phyloP scores from a whole-genome alignment of 176 grass and related monocot genomes.

The Pontederia crassipes region DNA sequence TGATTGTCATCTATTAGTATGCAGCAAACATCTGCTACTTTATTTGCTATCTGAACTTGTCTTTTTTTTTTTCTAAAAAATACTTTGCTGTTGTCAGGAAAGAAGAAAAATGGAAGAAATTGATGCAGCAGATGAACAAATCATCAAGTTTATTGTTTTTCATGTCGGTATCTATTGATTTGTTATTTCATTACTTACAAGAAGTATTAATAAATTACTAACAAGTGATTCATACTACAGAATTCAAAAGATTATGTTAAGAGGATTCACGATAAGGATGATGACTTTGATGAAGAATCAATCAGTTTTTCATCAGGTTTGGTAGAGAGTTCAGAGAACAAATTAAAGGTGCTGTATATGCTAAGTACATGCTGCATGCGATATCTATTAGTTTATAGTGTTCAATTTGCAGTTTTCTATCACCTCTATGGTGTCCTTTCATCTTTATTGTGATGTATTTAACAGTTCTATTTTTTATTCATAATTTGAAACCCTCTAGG shows the following conservation, averaged over 20 bases:
- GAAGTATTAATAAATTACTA: neutral
- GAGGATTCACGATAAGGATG: slow-evolving; percentile 52
- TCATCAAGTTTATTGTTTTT: slow-evolving; percentile 83
- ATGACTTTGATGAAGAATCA: slow-evolving; percentile 34
- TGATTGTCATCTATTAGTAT: too few species aligned
- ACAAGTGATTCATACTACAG: slow-evolving; percentile 26
- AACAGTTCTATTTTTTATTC: too few species aligned
- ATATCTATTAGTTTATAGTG: too few species aligned
- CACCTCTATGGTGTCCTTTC: too few species aligned
- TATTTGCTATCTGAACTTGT: neutral
- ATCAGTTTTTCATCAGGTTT: slow-evolving; percentile 9
- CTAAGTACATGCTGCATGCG: too few species aligned
- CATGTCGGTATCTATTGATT: slow-evolving; percentile 28
- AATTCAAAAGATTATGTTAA: slow-evolving; percentile 77
- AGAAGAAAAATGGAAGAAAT: slow-evolving; percentile 52
- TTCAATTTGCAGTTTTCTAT: too few species aligned
- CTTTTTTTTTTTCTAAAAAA: slow-evolving; percentile 17
- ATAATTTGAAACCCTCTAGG: too few species aligned
- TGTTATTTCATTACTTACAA: neutral
- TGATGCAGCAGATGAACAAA: slow-evolving; percentile 74
- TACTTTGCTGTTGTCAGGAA: slow-evolving; percentile 28
- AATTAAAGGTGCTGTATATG: slow-evolving; percentile 21
- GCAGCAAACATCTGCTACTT: too few species aligned
- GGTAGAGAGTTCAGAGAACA: neutral
- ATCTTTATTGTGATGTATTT: too few species aligned